Evolutionary conservation across 2,329 filamentous ascomycete genomes (phyloP).

Genomic region (Eurotiales sp.): DNA sequence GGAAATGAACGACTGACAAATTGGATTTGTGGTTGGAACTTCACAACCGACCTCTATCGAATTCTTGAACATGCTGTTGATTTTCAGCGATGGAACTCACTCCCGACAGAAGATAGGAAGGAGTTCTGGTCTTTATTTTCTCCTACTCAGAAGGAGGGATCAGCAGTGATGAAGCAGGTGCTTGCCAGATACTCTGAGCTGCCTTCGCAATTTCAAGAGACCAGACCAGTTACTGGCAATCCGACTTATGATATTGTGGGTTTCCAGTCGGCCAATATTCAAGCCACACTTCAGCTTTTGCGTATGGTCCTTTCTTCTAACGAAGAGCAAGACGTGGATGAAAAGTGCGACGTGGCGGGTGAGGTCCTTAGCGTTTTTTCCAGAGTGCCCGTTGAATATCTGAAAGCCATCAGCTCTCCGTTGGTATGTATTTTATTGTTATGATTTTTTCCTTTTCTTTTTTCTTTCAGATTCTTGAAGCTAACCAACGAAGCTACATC

Average conservation of each 20-base stretch:
- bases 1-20: conserved; percentile 21
- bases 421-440: conserved; percentile 24
- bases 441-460: not conserved
- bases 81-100: not conserved
- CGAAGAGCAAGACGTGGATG: conserved; percentile 35
- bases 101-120: not conserved
- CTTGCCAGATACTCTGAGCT: conserved; percentile 23
- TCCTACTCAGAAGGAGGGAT: conserved; percentile 20
- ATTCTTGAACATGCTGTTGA: conserved; percentile 51
- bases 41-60: conserved; percentile 55
- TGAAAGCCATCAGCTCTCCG: conserved; percentile 48
- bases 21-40: conserved; percentile 58
- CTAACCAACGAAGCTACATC: too few species aligned
- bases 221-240: conserved; percentile 27
- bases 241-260: conserved; percentile 38
- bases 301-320: conserved; percentile 45
- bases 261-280: conserved; percentile 51
- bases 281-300: conserved; percentile 47
- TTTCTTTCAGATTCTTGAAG: too few species aligned
- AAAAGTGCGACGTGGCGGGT: conserved; percentile 45
- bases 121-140: conserved; percentile 18
- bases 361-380: conserved; percentile 44
- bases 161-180: conserved; percentile 24
- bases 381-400: conserved; percentile 42
- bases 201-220: conserved; percentile 24